Evolutionary conservation across 805 yeast genomes (phyloP).

Genomic region (Naumovozyma castellii): DNA sequence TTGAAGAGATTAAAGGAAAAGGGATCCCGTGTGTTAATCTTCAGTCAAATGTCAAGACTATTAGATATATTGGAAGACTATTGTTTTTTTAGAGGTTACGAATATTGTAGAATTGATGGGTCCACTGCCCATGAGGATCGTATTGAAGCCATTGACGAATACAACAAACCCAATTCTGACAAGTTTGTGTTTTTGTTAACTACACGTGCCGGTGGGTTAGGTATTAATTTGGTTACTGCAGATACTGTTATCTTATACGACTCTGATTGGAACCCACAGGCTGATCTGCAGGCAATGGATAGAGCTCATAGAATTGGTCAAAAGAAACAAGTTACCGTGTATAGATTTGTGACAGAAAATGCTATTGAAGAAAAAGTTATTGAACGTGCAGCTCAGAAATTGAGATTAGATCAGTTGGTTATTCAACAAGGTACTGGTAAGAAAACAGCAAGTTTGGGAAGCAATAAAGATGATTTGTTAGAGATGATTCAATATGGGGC

Average conservation of each 20-base stretch:
- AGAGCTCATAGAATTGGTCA: constrained; percentile 97
- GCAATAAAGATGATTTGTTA: constrained; percentile 71
- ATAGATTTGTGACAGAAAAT: constrained; percentile 85
- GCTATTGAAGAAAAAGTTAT: constrained; percentile 94
- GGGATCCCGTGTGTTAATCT: constrained; percentile 85
- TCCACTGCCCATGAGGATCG: constrained; percentile 89
- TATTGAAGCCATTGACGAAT: constrained; percentile 85
- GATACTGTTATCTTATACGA: constrained; percentile 83
- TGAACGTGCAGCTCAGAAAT: constrained; percentile 91
- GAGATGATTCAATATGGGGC: constrained; percentile 98
- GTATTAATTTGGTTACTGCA: constrained; percentile 86
- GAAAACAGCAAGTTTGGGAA: constrained; percentile 32
- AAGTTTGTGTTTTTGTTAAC: constrained; percentile 81
- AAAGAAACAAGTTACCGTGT: constrained; percentile 89
- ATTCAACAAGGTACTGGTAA: constrained; percentile 77
- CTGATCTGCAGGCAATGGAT: constrained; percentile 96
- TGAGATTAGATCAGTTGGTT: constrained; percentile 86
- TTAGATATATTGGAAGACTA: constrained; percentile 88
- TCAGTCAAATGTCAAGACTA: constrained; percentile 88
- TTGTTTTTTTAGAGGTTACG: constrained; percentile 72
- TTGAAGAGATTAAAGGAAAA: constrained; percentile 57
- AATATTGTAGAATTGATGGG: constrained; percentile 90
- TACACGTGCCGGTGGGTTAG: constrained; percentile 95
- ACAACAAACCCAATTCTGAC: constrained; percentile 69
- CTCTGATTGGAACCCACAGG: constrained; percentile 98